These are phyloP conservation scores for Talaromyces piceae DNA, from an alignment of 2,329 filamentous ascomycete genomes.

Conservation along the genomic window DNA sequence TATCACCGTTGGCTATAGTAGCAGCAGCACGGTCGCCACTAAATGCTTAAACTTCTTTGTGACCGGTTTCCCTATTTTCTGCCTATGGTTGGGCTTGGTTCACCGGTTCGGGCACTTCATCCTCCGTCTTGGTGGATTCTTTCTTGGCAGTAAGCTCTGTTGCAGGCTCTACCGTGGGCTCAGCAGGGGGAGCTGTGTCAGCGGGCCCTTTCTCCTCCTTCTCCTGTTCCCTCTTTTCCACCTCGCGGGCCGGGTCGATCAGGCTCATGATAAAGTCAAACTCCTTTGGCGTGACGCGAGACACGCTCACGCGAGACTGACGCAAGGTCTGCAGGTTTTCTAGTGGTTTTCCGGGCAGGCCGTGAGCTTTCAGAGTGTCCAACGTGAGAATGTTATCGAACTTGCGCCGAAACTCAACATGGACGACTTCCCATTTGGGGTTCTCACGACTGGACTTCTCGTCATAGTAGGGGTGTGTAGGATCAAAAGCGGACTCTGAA, in stretches of 20 bases:
- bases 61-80: not conserved
- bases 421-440: slow-evolving; percentile 81
- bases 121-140: not conserved
- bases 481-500: slow-evolving; percentile 62
- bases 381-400: slow-evolving; percentile 65
- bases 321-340: slow-evolving; percentile 77
- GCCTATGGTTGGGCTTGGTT: not conserved
- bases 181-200: slow-evolving; percentile 2
- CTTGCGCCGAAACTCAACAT: slow-evolving; percentile 80
- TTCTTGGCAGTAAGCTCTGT: not conserved
- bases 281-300: slow-evolving; percentile 38
- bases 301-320: slow-evolving; percentile 73
- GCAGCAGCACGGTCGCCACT: not conserved
- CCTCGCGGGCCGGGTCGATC: slow-evolving; percentile 14
- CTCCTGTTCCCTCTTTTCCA: no score
- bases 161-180: slow-evolving; percentile 15
- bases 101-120: not conserved
- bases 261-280: slow-evolving; percentile 44
- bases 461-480: slow-evolving; percentile 75
- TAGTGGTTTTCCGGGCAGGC: slow-evolving; percentile 49
- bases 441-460: slow-evolving; percentile 60
- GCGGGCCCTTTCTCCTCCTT: slow-evolving; percentile 13
- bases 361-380: slow-evolving; percentile 61
- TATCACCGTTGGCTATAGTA: not conserved
- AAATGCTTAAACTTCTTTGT: not conserved